Base-by-base conservation (phyloP, 768 basidiomycete genomes). In the Daedaleopsis nitida region DNA sequence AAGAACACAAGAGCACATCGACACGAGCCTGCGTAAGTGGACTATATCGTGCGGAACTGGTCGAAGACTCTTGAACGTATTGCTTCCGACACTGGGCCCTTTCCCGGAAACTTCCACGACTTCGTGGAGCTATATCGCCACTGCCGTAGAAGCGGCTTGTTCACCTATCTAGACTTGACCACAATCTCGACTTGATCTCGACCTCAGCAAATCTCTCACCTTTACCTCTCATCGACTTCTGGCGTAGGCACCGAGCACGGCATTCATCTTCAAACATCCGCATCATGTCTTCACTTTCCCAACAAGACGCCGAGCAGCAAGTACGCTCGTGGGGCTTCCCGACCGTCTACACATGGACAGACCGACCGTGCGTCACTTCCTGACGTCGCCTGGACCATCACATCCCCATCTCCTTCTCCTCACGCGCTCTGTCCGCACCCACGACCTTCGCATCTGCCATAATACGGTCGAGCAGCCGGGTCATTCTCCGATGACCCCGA, bases 261-360 rank as follows among this genome's bases (percentile, higher is more conserved):
- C 17, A 19, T 19, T 12, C 6, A 47, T 47, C 17, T 45, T 47
- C 45, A 21, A 47, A 23, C 45, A 19, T n/a, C 19, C 4, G 13
- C 34, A 43, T 32, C 45, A 66, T 64, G 64, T 19, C 67, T 51
- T 59, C 57, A 14, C 38, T 62, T 34, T 60, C 62, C 23, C 62
- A 54, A 35, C 39, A 59, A 23, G 63, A 66, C 37, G 68, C 63
- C n/a, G 70, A 66, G 50, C 55, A 42, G 13, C 58, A 66, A 55
- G 72, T 73, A 5, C 62, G 63, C 21, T 66, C 68, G 1, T 73
- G 69, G 70, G 70, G 70, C 13, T 71, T 73, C 52, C 32, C 62
- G 14, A 67, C 59, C 45, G 72, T 73, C 23, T 73, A 65, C 60
- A 71, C 70, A 16, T 70, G 69, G 70, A 71, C 70, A 19, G 70